Evolutionary conservation across 768 basidiomycete genomes (phyloP).

Genomic region (Boletus vermiculosoides): DNA sequence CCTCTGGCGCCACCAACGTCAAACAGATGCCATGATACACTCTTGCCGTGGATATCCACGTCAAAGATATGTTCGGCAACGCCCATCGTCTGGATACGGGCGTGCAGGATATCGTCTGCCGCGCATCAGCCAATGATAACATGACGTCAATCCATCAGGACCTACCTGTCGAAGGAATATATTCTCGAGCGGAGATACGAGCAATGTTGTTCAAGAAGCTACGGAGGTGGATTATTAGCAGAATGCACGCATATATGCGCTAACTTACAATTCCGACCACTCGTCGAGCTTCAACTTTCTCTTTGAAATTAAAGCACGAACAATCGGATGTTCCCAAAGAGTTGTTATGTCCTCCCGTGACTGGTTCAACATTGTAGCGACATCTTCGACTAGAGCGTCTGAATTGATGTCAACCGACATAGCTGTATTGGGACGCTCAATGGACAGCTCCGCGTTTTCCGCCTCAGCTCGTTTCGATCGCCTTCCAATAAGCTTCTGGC

Average conservation of each 20-base stretch:
- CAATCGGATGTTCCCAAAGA: constrained; percentile 72
- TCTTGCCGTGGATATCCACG: constrained; percentile 74
- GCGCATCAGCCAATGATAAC: constrained; percentile 28
- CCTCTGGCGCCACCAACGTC: constrained; percentile 73
- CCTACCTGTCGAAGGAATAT: constrained; percentile 73
- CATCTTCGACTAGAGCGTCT: constrained; percentile 59
- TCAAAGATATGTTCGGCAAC: constrained; percentile 83
- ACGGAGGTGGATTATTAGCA: constrained; percentile 3
- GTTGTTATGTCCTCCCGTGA: constrained; percentile 64
- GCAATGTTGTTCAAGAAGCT: constrained; percentile 77
- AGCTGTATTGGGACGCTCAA: constrained; percentile 29
- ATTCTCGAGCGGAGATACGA: constrained; percentile 66
- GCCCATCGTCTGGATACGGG: constrained; percentile 90
- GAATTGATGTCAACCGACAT: constrained; percentile 36
- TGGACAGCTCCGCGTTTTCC: constrained; percentile 28
- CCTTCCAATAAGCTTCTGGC: constrained; percentile 34
- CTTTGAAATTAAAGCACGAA: constrained; percentile 63
- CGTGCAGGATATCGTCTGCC: constrained; percentile 81
- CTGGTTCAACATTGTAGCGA: constrained; percentile 56
- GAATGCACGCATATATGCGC: constrained; percentile 24
- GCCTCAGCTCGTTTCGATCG: constrained; percentile 25
- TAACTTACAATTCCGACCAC: constrained; percentile 82
- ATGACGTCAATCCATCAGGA: constrained; percentile 16
- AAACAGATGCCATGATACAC: constrained; percentile 70
- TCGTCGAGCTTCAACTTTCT: constrained; percentile 78